Evolutionary conservation across 129 eudicot genomes (phyloP).

Genomic region (Helianthus annuus): HanXRQr2.0-SUNRISE NC_035435.2:46976716-46977215

Average conservation of each 20-base stretch:
- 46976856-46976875: background rate
- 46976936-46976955: background rate
- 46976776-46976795: too few relatives aligned
- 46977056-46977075: conserved; percentile 25
- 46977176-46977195: conserved; percentile 13
- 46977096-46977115: conserved; percentile 42
- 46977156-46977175: background rate
- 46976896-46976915: background rate
- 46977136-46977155: background rate
- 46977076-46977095: conserved; percentile 41
- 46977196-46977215: conserved; percentile 12
- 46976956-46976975: background rate
- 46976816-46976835: background rate
- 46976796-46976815: background rate
- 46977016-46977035: conserved; percentile 11
- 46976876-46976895: conserved; percentile 2
- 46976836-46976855: background rate
- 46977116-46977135: conserved; percentile 12
- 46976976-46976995: conserved; percentile 13
- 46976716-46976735: too few relatives aligned
- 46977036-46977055: conserved; percentile 24
- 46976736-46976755: too few relatives aligned
- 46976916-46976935: conserved; percentile 12
- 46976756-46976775: too few relatives aligned
- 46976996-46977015: background rate